These are phyloP conservation scores for Tetrahymena thermophila DNA, from an alignment of 73 alveolate species.

Conservation along the genomic window DNA sequence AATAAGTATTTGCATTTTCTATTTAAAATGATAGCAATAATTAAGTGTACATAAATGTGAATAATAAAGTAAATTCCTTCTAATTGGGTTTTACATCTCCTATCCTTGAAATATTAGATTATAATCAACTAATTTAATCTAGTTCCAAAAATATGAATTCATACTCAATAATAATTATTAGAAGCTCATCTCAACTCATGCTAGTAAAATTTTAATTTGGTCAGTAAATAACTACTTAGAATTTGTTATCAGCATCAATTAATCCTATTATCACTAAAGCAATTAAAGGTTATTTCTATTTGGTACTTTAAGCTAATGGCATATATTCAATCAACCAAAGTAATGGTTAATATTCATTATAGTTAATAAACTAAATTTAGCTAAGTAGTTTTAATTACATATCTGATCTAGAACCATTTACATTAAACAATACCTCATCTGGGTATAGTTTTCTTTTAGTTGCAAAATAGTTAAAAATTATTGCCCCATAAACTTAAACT, in stretches of 20 bases:
- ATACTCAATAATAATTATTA: neutral
- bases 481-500: neutral
- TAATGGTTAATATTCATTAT: neutral
- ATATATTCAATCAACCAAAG: too few relatives aligned
- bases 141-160: too few relatives aligned
- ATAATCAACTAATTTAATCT: neutral
- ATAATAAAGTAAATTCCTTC: neutral
- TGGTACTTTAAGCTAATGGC: neutral
- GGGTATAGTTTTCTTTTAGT: neutral
- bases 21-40: neutral
- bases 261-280: neutral
- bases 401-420: neutral
- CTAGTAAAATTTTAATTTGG: neutral
- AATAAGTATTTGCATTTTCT: neutral
- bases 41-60: too few relatives aligned
- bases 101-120: neutral
- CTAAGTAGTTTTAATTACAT: too few relatives aligned
- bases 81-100: neutral
- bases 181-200: neutral
- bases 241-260: too few relatives aligned
- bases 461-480: neutral
- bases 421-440: neutral
- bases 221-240: neutral
- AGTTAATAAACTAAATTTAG: too few relatives aligned
- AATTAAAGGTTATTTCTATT: neutral